Conservation (phyloP, 1,139 yeast genomes). For the Yamadazyma oceani region DNA sequence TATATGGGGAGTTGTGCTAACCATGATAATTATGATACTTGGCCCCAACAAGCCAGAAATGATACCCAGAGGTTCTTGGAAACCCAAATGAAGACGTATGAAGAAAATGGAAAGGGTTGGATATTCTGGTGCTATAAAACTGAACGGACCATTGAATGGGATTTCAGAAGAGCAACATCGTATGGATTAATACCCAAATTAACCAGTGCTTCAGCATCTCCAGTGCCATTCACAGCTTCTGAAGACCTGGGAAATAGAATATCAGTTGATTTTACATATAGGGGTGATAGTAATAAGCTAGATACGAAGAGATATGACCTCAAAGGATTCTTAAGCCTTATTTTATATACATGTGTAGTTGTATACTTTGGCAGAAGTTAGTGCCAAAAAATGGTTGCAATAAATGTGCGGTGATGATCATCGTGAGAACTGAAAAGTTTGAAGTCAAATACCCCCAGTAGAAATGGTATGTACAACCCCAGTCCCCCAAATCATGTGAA, state of each 20-base stretch:
- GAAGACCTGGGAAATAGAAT: background rate
- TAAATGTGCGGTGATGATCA: no score
- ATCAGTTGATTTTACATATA: conserved; percentile 2
- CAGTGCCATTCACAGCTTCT: no score
- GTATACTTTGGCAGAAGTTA: no score
- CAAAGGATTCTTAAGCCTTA: no score
- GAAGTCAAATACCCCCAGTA: background rate
- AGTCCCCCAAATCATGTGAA: no score
- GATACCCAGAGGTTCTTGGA: conserved; percentile 20
- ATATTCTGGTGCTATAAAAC: conserved; percentile 29
- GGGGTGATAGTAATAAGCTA: conserved; percentile 2
- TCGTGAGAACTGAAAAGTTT: background rate
- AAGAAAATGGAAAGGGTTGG: conserved; percentile 21
- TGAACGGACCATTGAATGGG: conserved; percentile 26
- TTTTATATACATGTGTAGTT: no score
- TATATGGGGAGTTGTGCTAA: conserved; percentile 21
- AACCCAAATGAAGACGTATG: conserved; percentile 22
- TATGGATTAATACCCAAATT: conserved; percentile 7
- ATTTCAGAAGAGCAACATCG: conserved; percentile 14
- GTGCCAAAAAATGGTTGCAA: no score
- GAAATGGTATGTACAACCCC: conserved; percentile 12
- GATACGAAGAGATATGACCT: no score
- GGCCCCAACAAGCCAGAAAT: conserved; percentile 16
- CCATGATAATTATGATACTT: conserved; percentile 17
- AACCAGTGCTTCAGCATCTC: no score